Base-by-base conservation (phyloP, 2,329 filamentous ascomycete genomes). In the Whalleya microplaca region DNA sequence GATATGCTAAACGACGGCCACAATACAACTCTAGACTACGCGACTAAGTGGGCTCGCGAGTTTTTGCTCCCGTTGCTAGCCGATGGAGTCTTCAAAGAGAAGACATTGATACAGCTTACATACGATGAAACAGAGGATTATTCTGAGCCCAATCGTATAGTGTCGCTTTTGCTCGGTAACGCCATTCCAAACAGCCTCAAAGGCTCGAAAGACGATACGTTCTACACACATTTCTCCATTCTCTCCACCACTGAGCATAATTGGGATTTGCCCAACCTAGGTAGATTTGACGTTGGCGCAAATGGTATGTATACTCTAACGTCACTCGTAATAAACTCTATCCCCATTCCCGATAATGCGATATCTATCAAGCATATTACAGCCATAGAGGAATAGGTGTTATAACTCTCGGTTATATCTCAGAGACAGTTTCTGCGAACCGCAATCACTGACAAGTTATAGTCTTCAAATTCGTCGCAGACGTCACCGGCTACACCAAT, bases 121-220 rank as follows among this genome's bases (percentile, higher is more conserved):
- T 95, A 91, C 68, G 91, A 95, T 63, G 91, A 95, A 75, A 89
- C 86, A 68, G 83, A 87, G 62, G 85, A 83, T 21, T 92, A 92
- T 73, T 73, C 78, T 5, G 74, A 79, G 19, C 82, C 83, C 58
- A 94, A 95, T 78, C 81, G 82, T 44, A 83, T 95, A 49, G 84
- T 89, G 59, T 84, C 80, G 59, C 80, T 95, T 63, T 80, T 95
- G 1, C 77, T 95, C 2, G 91, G 91, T 21, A 89, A 88, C 55
- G 88, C 86, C 14, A 73, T 95, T 3, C 88, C 89, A 4, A 56
- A 78, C 14, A 54, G 80, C n/a, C 80, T 89, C 0, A 73, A 84
- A 46, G 88, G 88, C 51, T 90, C 88, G 21, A 84, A 78, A 5
- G 91, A 95, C 71, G 67, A 76, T 64, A 84, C 78, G 64, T 93